A percentile compares a stretch with the other conserved stretches of the same genome.
phyloP scores from a whole-genome alignment of 1,284 basidiomycete genomes.

The Caloboletus firmus region DNA sequence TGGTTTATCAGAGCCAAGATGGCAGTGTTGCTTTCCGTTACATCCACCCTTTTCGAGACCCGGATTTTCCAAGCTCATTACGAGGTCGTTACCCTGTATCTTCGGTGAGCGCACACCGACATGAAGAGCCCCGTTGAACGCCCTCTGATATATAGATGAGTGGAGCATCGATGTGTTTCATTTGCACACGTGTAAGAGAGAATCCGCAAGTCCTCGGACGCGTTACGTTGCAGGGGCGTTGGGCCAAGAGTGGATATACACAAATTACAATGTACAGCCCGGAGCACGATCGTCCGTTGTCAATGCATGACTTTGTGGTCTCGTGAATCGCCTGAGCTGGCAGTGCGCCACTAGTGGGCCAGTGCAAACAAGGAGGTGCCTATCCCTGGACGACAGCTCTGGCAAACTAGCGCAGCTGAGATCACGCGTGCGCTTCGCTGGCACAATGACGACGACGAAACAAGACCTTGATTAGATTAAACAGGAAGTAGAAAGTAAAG shows the following conservation, averaged over 20 bases:
- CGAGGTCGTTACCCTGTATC: constrained; percentile 5
- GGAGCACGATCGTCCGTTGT: constrained; percentile 6
- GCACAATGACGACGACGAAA: constrained; percentile 1
- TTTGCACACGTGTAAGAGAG: constrained; percentile 8
- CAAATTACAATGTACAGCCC: too few relatives aligned
- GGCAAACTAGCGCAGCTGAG: neutral
- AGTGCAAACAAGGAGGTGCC: constrained; percentile 5
- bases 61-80: constrained; percentile 9
- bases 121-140: neutral
- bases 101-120: constrained; percentile 1
- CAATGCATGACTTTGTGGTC: constrained; percentile 1
- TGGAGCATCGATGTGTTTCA: constrained; percentile 18
- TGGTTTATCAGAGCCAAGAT: constrained; percentile 1
- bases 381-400: constrained; percentile 8
- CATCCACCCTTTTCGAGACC: neutral
- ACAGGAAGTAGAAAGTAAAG: neutral
- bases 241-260: neutral
- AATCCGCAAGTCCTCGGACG: constrained; percentile 23
- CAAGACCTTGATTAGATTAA: neutral
- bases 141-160: neutral
- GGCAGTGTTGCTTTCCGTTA: neutral
- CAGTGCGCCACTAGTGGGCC: neutral
- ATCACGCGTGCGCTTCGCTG: constrained; percentile 3
- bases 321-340: constrained; percentile 6
- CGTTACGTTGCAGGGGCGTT: neutral